Conservation (phyloP, 108 stramenopile genomes). For the Cyclotella distinguenda region DNA sequence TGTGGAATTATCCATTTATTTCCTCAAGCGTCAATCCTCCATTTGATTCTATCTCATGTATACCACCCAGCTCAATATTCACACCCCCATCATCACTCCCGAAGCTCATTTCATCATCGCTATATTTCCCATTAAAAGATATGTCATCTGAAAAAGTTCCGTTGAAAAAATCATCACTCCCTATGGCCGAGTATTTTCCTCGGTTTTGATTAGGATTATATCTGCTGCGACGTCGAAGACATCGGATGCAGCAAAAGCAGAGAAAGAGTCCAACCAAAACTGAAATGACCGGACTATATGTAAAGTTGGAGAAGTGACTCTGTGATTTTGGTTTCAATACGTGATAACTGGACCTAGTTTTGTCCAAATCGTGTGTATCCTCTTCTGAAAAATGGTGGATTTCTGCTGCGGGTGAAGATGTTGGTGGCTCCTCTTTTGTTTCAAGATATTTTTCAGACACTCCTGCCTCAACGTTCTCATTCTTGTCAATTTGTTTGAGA, state of each 20-base stretch:
- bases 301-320: neutral
- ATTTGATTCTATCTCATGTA: slow-evolving; percentile 26
- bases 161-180: slow-evolving; percentile 37
- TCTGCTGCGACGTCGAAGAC: slow-evolving; percentile 4
- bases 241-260: slow-evolving; percentile 29
- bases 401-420: neutral
- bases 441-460: neutral
- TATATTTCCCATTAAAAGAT: slow-evolving; percentile 25
- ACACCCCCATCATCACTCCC: slow-evolving; percentile 17
- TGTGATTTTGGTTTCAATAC: slow-evolving; percentile 13
- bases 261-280: slow-evolving; percentile 1
- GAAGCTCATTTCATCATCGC: slow-evolving; percentile 29
- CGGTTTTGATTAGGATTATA: neutral
- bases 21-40: slow-evolving; percentile 35
- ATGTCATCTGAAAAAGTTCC: slow-evolving; percentile 47
- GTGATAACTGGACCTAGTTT: slow-evolving; percentile 13
- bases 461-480: neutral
- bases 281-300: neutral
- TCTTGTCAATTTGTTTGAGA: too few species aligned
- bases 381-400: neutral
- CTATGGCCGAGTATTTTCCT: slow-evolving; percentile 35
- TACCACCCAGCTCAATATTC: slow-evolving; percentile 23
- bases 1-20: slow-evolving; percentile 25
- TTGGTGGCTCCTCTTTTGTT: neutral
- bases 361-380: neutral